These are phyloP conservation scores for Tolypocladium tundrense DNA, from an alignment of 2,329 filamentous ascomycete species.

Conservation along the genomic window DNA sequence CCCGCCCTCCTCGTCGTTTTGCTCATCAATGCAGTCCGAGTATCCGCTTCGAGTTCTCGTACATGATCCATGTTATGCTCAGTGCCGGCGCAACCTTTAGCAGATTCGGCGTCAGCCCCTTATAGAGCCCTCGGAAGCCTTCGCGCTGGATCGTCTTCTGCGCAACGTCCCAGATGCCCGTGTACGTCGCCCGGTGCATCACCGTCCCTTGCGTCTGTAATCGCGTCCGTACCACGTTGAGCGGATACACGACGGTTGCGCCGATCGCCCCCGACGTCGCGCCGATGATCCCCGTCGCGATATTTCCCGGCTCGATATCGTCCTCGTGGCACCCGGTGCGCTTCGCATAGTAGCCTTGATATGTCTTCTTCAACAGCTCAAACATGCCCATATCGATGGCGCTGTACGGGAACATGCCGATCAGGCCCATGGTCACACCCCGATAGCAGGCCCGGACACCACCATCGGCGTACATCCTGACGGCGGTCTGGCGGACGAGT, in stretches of 20 bases:
- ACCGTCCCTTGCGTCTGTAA: slow-evolving; percentile 89
- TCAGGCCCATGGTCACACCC: slow-evolving; percentile 82
- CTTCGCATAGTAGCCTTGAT: slow-evolving; percentile 61
- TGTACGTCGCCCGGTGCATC: slow-evolving; percentile 86
- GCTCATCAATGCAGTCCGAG: slow-evolving; percentile 38
- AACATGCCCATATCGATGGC: slow-evolving; percentile 96
- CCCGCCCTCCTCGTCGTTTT: neutral
- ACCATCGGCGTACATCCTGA: slow-evolving; percentile 74
- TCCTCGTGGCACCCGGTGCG: slow-evolving; percentile 66
- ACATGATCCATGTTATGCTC: slow-evolving; percentile 89
- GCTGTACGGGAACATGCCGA: slow-evolving; percentile 97
- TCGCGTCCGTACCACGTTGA: slow-evolving; percentile 86
- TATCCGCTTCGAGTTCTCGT: slow-evolving; percentile 76
- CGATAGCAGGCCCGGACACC: slow-evolving; percentile 75
- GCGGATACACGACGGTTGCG: slow-evolving; percentile 85
- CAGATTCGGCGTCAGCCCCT: slow-evolving; percentile 87
- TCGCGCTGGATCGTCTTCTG: slow-evolving; percentile 74
- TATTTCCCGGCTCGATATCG: slow-evolving; percentile 69
- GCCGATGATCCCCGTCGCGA: slow-evolving; percentile 79
- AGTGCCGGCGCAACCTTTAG: slow-evolving; percentile 94
- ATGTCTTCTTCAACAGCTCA: slow-evolving; percentile 74
- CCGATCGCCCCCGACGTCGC: slow-evolving; percentile 86
- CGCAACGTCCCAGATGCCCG: slow-evolving; percentile 81
- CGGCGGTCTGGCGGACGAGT: slow-evolving; percentile 71
- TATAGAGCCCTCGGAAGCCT: slow-evolving; percentile 80